Percentiles rank a stretch among this genome's conserved stretches.
Conservation (phyloP, 441 rosid species). For the Erodium trifolium region DNA sequence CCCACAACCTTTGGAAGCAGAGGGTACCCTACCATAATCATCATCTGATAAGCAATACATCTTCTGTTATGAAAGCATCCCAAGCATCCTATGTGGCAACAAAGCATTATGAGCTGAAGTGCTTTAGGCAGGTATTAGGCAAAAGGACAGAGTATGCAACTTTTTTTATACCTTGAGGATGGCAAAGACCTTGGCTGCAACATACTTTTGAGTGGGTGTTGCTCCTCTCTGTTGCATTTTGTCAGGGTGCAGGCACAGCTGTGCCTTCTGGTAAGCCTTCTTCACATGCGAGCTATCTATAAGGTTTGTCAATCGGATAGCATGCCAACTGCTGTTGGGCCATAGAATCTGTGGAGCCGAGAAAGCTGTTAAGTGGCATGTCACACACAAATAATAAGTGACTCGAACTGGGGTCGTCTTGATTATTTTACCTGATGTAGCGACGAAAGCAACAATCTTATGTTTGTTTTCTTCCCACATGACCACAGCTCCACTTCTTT, state of each 20-base stretch:
- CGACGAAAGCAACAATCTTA: constrained; percentile 6
- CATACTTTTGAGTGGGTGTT: constrained; percentile 46
- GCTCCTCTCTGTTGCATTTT: constrained; percentile 85
- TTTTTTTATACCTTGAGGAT: constrained; percentile 55
- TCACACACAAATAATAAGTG: neutral
- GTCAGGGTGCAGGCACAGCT: constrained; percentile 91
- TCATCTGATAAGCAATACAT: constrained; percentile 1
- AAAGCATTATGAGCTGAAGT: neutral
- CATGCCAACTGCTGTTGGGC: constrained; percentile 66
- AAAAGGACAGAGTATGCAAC: too few species aligned
- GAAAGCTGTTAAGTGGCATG: neutral
- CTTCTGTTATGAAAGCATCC: neutral
- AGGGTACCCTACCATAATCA: neutral
- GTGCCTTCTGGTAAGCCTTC: constrained; percentile 86
- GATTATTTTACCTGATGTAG: constrained; percentile 3
- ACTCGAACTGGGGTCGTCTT: neutral
- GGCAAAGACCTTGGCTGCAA: constrained; percentile 63
- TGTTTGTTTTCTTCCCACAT: neutral
- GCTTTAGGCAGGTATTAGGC: too few species aligned
- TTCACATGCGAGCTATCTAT: constrained; percentile 67
- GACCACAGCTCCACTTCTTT: neutral
- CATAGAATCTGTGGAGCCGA: constrained; percentile 47
- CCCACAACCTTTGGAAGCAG: too few species aligned
- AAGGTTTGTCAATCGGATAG: constrained; percentile 47
- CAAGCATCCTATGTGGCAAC: constrained; percentile 3